Evolutionary conservation across 805 yeast genomes (phyloP), one percentile per base, ranked within the genome.

Genomic region (Saccharomycopsis amapae): DNA sequence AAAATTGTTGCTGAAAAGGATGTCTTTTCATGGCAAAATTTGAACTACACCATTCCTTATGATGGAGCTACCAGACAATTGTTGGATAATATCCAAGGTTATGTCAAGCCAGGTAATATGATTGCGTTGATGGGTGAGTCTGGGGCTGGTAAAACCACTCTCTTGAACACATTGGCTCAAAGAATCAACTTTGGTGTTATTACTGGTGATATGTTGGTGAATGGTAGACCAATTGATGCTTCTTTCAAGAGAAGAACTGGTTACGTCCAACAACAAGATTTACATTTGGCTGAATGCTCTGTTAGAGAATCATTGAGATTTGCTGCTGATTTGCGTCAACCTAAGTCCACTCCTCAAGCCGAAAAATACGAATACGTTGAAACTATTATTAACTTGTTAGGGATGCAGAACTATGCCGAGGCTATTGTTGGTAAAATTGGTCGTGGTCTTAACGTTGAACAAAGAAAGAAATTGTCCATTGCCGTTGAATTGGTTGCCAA

Each of bases 41-140:
- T 79, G 13, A 61, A 69, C 52, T 79, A 78, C 55, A 70, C 65
- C 28, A 74, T 79, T 55, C 75, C 75, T 47, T 52, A 51, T 12
- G 62, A 58, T 51, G 66, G 66, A 2, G 62, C 61, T 39, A 49
- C 59, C 7, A 57, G 72, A 38, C 55, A 62, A 35, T 55, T 63
- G 32, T 35, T 46, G 19, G 2, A 46, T 31, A 39, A 46, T 23
- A 33, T 46, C 22, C 74, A 73, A 52, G 87, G 87, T 26, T 81
- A 76, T 70, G 82, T 79, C 48, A 73, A 76, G 57, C 84, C 85
- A 12, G 87, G 87, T 46, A 77, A 79, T 13, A 58, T 71, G 49
- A 70, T 73, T 22, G 75, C 73, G 6, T 59, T 75, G 26, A 73
- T 75, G 78, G 80, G 80, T 53, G 78, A 74, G 41, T 73, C 79